A percentile compares a stretch with the other conserved stretches of the same genome.
These are phyloP conservation scores for Lecanicillium sp. DNA, from an alignment of 2,329 filamentous ascomycete genomes.

Conservation along the genomic window DNA sequence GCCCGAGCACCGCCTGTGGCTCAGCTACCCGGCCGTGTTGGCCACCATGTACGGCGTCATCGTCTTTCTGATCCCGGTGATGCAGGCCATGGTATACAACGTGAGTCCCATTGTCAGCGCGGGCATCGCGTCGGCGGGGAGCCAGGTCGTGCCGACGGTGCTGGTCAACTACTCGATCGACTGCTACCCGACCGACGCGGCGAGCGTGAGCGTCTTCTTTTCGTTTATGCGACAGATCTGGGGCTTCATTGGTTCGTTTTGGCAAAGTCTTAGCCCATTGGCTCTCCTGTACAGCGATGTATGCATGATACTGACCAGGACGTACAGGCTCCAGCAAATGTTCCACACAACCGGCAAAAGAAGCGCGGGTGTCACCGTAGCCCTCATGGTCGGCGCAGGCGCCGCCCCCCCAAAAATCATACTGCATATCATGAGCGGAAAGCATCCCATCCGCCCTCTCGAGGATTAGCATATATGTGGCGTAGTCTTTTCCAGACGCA, in stretches of 20 bases:
- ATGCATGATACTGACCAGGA: background rate
- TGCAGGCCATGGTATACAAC: conserved; percentile 3
- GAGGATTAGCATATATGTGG: too few relatives aligned
- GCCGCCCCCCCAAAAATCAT: background rate
- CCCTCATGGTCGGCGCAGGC: background rate
- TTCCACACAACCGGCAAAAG: background rate
- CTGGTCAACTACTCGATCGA: conserved; percentile 6
- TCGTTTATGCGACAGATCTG: conserved; percentile 1
- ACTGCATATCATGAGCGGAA: background rate
- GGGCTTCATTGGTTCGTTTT: conserved; percentile 1
- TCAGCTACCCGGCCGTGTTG: background rate
- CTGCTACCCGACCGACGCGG: conserved; percentile 6
- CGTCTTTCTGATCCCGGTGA: conserved; percentile 4
- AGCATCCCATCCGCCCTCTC: too few relatives aligned
- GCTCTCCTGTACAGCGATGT: background rate
- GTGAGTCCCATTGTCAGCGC: conserved; percentile 7
- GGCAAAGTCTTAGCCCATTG: background rate
- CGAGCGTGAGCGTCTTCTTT: conserved; percentile 7
- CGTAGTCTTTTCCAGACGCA: too few relatives aligned
- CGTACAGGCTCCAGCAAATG: conserved; percentile 9
- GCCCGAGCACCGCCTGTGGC: conserved; percentile 6
- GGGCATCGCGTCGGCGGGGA: conserved; percentile 7
- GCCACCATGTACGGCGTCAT: conserved; percentile 1
- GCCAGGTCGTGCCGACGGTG: conserved; percentile 6
- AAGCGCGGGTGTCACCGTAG: conserved; percentile 3